Evolutionary conservation across 148 eudicot species (phyloP).

Genomic region (Drosera capensis): DNA sequence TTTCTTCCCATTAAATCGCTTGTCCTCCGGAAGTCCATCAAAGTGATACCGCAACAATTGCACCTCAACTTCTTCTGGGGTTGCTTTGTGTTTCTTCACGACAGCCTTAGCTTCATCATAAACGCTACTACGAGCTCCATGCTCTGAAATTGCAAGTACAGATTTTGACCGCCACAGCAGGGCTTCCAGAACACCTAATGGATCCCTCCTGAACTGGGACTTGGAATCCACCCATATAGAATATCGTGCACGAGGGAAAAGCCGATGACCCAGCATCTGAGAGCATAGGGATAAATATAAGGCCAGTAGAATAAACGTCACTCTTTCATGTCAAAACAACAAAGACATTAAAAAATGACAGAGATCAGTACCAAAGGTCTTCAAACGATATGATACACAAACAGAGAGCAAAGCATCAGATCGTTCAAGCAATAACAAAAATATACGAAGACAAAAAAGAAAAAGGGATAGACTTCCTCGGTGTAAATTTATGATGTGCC

Average conservation of each 20-base stretch:
- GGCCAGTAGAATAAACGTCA: neutral
- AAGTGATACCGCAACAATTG: slow-evolving; percentile 59
- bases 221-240: slow-evolving; percentile 98
- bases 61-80: slow-evolving; percentile 84
- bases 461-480: too few relatives aligned
- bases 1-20: slow-evolving; percentile 70
- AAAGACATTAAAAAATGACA: too few relatives aligned
- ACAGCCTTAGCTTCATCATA: slow-evolving; percentile 95
- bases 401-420: too few relatives aligned
- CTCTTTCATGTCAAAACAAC: too few relatives aligned
- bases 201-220: slow-evolving; percentile 92
- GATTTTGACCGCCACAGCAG: slow-evolving; percentile 76
- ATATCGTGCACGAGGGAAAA: slow-evolving; percentile 65
- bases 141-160: slow-evolving; percentile 84
- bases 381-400: too few relatives aligned
- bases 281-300: too few relatives aligned
- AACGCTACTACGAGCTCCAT: slow-evolving; percentile 92
- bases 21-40: slow-evolving; percentile 88
- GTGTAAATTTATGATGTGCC: too few relatives aligned
- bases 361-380: too few relatives aligned
- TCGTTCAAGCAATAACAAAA: too few relatives aligned
- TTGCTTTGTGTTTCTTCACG: slow-evolving; percentile 87
- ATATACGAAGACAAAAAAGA: too few relatives aligned
- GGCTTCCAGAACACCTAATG: slow-evolving; percentile 84
- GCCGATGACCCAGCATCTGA: slow-evolving; percentile 93